Percentiles rank a stretch among this genome's conserved stretches.
Evolutionary conservation across 2,329 filamentous ascomycete genomes (phyloP).

Genomic region (Cladosporium oxysporum): DNA sequence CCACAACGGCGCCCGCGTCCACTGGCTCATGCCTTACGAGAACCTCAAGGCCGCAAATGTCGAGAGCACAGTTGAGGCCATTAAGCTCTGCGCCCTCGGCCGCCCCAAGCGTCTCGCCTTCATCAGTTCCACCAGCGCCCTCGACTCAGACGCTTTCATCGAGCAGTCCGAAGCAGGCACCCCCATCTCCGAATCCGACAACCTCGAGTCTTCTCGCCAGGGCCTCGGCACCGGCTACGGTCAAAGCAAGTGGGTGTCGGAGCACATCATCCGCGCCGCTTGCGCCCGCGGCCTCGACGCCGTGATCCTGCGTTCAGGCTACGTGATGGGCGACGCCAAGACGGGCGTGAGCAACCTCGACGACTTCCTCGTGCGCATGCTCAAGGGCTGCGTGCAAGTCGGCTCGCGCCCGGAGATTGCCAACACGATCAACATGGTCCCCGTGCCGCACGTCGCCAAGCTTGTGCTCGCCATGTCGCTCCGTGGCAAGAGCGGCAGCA

Average conservation of each 20-base stretch:
- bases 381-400: constrained; percentile 86
- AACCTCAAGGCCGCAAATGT: constrained; percentile 75
- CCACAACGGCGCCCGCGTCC: constrained; percentile 76
- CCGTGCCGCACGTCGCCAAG: constrained; percentile 79
- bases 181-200: constrained; percentile 73
- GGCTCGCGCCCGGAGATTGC: constrained; percentile 69
- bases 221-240: constrained; percentile 87
- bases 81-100: constrained; percentile 73
- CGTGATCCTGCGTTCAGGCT: constrained; percentile 78
- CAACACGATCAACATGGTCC: constrained; percentile 88
- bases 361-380: constrained; percentile 84
- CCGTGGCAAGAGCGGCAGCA: constrained; percentile 51
- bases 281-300: constrained; percentile 74
- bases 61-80: constrained; percentile 72
- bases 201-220: constrained; percentile 72
- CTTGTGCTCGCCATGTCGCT: constrained; percentile 75
- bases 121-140: constrained; percentile 76
- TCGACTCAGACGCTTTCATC: constrained; percentile 82
- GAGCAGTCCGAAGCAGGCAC: constrained; percentile 69
- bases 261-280: constrained; percentile 74
- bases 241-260: constrained; percentile 83
- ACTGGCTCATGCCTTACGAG: constrained; percentile 81
- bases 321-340: constrained; percentile 73
- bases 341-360: constrained; percentile 77
- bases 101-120: constrained; percentile 80